These are phyloP conservation scores for Helicostylum pulchrum DNA, from an alignment of 192 early-diverging fungal genomes.

Conservation along the genomic window DNA sequence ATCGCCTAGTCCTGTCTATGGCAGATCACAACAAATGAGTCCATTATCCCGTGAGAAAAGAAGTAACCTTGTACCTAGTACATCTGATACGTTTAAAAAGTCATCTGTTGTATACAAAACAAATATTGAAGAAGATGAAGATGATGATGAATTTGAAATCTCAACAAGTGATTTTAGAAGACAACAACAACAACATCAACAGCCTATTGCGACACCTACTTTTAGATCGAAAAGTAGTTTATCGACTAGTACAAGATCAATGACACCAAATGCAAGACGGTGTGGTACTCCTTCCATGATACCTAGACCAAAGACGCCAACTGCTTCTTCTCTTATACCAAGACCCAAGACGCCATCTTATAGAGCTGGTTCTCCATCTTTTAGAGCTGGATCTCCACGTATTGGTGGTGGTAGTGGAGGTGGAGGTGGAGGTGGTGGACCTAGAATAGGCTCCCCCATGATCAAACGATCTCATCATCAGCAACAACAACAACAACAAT, in stretches of 20 bases:
- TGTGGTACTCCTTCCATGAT: constrained; percentile 34
- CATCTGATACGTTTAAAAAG: neutral
- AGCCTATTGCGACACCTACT: constrained; percentile 11
- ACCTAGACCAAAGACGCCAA: constrained; percentile 37
- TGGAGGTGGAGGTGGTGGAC: no score
- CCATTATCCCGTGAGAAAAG: neutral
- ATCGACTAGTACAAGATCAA: neutral
- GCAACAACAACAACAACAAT: neutral
- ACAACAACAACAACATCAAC: constrained; percentile 12
- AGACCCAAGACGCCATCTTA: constrained; percentile 1
- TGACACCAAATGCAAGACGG: constrained; percentile 9
- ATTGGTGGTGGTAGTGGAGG: no score
- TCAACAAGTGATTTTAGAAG: no score
- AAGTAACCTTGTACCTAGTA: neutral
- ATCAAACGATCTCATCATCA: constrained; percentile 5
- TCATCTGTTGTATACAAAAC: no score
- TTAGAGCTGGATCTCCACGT: constrained; percentile 22
- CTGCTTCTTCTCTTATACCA: neutral
- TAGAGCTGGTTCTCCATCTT: constrained; percentile 10
- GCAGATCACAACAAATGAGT: constrained; percentile 6
- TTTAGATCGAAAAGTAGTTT: constrained; percentile 11
- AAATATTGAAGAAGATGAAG: no score
- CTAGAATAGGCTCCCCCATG: constrained; percentile 32
- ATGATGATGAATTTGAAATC: no score
- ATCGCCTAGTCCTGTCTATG: constrained; percentile 26